These are phyloP conservation scores for Rachicladosporium sp. DNA, from an alignment of 2,329 filamentous ascomycete genomes.

Conservation along the genomic window DNA sequence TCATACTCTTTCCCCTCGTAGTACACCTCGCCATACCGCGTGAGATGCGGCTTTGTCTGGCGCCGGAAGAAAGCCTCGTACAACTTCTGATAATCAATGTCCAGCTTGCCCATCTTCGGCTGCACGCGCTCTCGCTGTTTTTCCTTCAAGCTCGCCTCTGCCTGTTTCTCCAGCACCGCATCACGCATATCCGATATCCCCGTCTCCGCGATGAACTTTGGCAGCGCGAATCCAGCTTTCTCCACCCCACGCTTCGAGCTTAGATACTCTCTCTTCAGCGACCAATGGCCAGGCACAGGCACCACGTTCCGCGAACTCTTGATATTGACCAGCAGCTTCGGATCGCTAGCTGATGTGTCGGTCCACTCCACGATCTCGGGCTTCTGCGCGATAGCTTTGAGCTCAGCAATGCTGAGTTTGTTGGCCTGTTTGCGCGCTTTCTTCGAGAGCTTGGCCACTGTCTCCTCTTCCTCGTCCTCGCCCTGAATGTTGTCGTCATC, in stretches of 20 bases:
- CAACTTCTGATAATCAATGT: slow-evolving; percentile 96
- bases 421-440: slow-evolving; percentile 87
- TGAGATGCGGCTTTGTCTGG: slow-evolving; percentile 89
- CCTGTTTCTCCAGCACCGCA: slow-evolving; percentile 89
- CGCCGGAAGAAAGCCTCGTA: slow-evolving; percentile 98
- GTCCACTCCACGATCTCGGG: slow-evolving; percentile 98
- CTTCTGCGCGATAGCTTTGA: slow-evolving; percentile 81
- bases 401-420: slow-evolving; percentile 85
- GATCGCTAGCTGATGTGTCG: slow-evolving; percentile 82
- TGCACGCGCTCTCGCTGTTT: slow-evolving; percentile 90
- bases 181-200: slow-evolving; percentile 98
- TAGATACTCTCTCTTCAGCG: slow-evolving; percentile 88
- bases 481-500: slow-evolving; percentile 80
- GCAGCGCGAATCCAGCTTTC: slow-evolving; percentile 82
- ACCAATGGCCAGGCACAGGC: slow-evolving; percentile 89
- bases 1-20: slow-evolving; percentile 98
- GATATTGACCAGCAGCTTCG: slow-evolving; percentile 79
- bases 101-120: slow-evolving; percentile 91
- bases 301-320: slow-evolving; percentile 93
- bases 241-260: slow-evolving; percentile 96
- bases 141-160: slow-evolving; percentile 81
- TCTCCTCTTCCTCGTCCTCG: slow-evolving; percentile 60
- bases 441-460: slow-evolving; percentile 64
- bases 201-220: slow-evolving; percentile 94
- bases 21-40: slow-evolving; percentile 95